Conservation (phyloP, 2,329 filamentous ascomycete genomes). For the Neobulgaria alba region DNA sequence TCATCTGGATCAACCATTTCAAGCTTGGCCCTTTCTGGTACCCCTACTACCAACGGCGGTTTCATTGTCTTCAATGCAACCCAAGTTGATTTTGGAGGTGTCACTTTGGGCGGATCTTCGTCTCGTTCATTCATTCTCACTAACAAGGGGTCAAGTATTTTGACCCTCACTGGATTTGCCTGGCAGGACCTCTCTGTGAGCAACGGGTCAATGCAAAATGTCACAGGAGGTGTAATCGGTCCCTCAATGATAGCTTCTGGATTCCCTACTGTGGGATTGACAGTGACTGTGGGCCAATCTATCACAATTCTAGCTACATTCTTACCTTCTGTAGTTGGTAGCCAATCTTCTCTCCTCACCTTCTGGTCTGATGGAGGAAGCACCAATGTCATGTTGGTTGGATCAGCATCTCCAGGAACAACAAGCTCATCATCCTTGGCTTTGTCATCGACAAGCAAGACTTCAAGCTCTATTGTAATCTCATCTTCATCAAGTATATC, state of each 20-base stretch:
- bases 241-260: too few relatives aligned
- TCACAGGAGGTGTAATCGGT: too few relatives aligned
- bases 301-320: conserved; percentile 2
- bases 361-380: conserved; percentile 6
- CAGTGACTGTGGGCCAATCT: conserved; percentile 4
- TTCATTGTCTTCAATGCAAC: background rate
- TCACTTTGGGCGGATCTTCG: background rate
- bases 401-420: background rate
- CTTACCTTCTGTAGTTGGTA: background rate
- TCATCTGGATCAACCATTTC: background rate
- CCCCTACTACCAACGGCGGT: background rate
- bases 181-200: conserved; percentile 2
- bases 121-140: background rate
- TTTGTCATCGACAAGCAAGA: too few relatives aligned
- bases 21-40: background rate
- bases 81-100: background rate
- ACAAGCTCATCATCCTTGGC: background rate
- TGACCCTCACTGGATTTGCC: conserved; percentile 2
- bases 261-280: conserved; percentile 4
- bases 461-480: too few relatives aligned
- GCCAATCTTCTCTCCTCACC: background rate
- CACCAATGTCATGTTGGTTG: conserved; percentile 2
- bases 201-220: background rate
- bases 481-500: too few relatives aligned
- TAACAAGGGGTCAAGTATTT: background rate